Percentiles rank a stretch among this genome's conserved stretches.
phyloP scores from a whole-genome alignment of 305 asterid genomes.

The Fraxinus dipetala region DNA sequence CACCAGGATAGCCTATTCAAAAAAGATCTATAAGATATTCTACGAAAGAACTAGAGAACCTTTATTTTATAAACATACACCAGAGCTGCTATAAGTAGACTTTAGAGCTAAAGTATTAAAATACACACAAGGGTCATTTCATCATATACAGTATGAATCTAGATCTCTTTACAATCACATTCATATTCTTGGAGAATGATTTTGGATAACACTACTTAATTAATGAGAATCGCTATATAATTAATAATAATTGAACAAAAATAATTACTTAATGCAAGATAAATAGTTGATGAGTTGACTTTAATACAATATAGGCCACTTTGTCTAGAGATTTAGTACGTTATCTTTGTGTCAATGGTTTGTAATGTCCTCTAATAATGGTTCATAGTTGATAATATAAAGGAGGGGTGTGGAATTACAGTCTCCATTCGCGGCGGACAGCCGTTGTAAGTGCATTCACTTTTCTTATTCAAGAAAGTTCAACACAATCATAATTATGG shows the following conservation, averaged over 20 bases:
- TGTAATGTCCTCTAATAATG: neutral
- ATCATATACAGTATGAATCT: constrained; percentile 17
- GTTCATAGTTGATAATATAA: neutral
- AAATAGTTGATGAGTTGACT: constrained; percentile 6
- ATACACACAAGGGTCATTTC: neutral
- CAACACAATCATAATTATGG: neutral
- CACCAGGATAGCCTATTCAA: neutral
- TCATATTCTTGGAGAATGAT: constrained; percentile 2
- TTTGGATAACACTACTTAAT: neutral
- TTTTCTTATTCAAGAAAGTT: neutral
- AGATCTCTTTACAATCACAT: constrained; percentile 16
- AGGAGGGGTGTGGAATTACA: neutral
- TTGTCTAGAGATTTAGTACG: neutral
- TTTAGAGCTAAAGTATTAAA: neutral
- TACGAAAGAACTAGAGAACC: neutral
- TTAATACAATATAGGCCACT: neutral
- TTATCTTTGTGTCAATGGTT: neutral
- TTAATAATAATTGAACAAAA: neutral
- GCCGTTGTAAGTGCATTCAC: constrained; percentile 6
- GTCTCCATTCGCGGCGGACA: constrained; percentile 3
- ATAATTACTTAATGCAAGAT: neutral
- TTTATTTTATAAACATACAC: constrained; percentile 18
- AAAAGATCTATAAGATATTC: neutral
- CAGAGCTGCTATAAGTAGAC: neutral
- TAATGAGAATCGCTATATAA: neutral